Base-by-base conservation (phyloP, 2,329 filamentous ascomycete species). In the Microsporum canis region DNA sequence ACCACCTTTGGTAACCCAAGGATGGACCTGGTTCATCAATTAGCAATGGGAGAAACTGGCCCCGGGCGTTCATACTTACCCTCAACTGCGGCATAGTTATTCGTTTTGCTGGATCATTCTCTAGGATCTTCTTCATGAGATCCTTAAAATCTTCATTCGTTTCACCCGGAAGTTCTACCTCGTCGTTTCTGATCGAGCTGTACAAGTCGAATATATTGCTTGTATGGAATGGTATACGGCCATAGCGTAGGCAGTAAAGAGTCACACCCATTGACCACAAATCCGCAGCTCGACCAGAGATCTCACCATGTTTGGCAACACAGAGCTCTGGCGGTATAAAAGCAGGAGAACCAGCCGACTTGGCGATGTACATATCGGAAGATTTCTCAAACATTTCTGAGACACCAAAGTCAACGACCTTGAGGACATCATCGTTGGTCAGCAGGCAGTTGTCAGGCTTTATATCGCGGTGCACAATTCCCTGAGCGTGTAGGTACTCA, bases 261-360 rank as follows among this genome's bases (percentile, higher is more conserved):
- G 91, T 95, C 6, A 96, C 87, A 5, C 94, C 94, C 92, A 97
- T 97, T 2, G 92, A 95, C 94, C 94, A 99, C 60, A 99, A 91
- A 73, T 99, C 94, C 3, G 90, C 90, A 3, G 92, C 91, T 67
- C 84, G 88, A 8, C 94, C 94, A 2, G 89, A 92, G 1, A 97
- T 87, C 66, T 91, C 86, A 0, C 89, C 89, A 71, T 96, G 92
- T 68, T 84, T 91, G 5, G 85, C 84, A 27, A 91, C 86, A 69
- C 94, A 99, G 10, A 99, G 79, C 73, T 99, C 94, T 0, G 94
- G 94, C 0, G 94, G 89, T 62, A 97, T 82, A 69, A 99, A 99
- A 0, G 94, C 94, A 0, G 94, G 94, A 2, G 91, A 96, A 0
- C 94, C 94, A 8, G 91, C 91, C 2, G 91, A 92, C 75, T 97